Conservation (phyloP, 192 early-diverging fungal species). For the Coemansia sp. region DNA sequence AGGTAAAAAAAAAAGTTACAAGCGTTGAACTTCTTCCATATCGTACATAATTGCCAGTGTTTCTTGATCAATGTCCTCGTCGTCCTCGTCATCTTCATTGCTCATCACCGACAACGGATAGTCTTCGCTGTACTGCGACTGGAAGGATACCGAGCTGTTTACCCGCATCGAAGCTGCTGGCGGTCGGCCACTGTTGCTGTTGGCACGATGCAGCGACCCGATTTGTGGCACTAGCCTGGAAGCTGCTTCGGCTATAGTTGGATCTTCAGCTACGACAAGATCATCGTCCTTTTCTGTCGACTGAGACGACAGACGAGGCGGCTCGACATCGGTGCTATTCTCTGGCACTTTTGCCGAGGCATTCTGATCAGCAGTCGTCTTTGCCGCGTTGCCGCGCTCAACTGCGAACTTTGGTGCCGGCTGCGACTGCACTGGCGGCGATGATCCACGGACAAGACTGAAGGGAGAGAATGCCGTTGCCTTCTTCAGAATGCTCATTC, state of each 20-base stretch:
- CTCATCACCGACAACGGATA: neutral
- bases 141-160: constrained; percentile 5
- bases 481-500: constrained; percentile 24
- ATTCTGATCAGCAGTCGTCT: neutral
- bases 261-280: neutral
- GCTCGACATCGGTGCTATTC: neutral
- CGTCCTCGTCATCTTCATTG: constrained; percentile 24
- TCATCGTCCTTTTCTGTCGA: constrained; percentile 1
- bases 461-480: constrained; percentile 25
- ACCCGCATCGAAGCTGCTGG: neutral
- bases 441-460: constrained; percentile 24
- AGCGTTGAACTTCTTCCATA: constrained; percentile 38
- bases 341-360: neutral
- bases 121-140: constrained; percentile 13
- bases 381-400: neutral
- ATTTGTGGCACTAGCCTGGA: constrained; percentile 6
- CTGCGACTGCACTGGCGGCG: constrained; percentile 18
- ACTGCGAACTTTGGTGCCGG: constrained; percentile 6
- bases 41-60: constrained; percentile 50
- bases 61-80: constrained; percentile 36
- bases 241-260: constrained; percentile 8
- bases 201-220: neutral
- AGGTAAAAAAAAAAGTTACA: neutral
- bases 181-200: constrained; percentile 1
- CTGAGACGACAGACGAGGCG: neutral